Percentiles rank a stretch among this genome's conserved stretches.
Evolutionary conservation across 257 asterid genomes (phyloP).

Genomic region (Solanum chiquidenum): DNA sequence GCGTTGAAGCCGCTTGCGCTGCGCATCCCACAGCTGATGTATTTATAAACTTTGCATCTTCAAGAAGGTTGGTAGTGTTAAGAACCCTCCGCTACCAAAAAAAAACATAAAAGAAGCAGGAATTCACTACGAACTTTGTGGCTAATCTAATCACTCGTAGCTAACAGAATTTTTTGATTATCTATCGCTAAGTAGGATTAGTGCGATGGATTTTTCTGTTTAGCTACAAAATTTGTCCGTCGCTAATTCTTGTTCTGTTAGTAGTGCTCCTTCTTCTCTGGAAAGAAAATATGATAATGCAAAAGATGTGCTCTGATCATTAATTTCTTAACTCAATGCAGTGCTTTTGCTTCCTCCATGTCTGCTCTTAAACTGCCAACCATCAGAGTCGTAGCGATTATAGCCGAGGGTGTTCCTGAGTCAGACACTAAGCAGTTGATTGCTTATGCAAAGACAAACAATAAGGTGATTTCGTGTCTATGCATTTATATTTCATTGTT

Average conservation of each 20-base stretch:
- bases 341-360: constrained; percentile 97
- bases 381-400: constrained; percentile 80
- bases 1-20: constrained; percentile 90
- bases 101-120: background rate
- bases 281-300: background rate
- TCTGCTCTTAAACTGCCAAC: constrained; percentile 95
- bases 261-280: background rate
- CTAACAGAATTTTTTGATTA: background rate
- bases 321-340: constrained; percentile 17
- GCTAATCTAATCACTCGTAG: background rate
- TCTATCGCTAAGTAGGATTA: background rate
- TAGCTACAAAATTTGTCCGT: background rate
- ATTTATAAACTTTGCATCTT: constrained; percentile 95
- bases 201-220: background rate
- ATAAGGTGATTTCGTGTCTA: constrained; percentile 40
- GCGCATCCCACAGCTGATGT: constrained; percentile 97
- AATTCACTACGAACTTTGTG: background rate
- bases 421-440: constrained; percentile 87
- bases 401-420: constrained; percentile 99
- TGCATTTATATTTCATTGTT: background rate
- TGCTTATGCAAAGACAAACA: constrained; percentile 89
- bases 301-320: background rate
- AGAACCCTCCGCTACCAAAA: too few species aligned
- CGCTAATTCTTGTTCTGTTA: background rate
- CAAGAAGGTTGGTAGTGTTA: constrained; percentile 59